phyloP scores from a whole-genome alignment of 2,329 filamentous ascomycete genomes.

The Cryphonectria japonica region DNA sequence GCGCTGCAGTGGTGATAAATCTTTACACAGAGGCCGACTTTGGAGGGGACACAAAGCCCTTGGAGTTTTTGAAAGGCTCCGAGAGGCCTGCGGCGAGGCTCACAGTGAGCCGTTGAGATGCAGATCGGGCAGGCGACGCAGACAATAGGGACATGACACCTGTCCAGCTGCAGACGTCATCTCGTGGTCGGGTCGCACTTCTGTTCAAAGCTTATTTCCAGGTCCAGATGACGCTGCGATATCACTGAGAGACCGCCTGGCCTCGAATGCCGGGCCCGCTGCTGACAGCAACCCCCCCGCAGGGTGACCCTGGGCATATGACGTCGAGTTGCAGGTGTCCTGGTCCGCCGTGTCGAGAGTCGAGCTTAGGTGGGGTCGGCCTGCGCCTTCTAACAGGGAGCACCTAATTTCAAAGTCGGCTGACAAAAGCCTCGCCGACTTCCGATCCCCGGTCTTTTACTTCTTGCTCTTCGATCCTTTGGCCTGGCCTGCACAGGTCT shows the following conservation, averaged over 20 bases:
- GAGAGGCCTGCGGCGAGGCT: constrained; percentile 2
- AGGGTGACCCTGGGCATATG: constrained; percentile 25
- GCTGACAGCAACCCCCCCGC: constrained; percentile 15
- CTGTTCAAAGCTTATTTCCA: constrained; percentile 1
- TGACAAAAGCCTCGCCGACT: constrained; percentile 2
- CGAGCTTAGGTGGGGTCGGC: not conserved
- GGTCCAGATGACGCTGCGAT: constrained; percentile 5
- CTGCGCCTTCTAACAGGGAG: not conserved
- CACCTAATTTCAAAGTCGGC: not conserved
- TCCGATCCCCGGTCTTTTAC: not conserved
- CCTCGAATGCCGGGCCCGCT: not conserved
- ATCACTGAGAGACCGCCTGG: constrained; percentile 8
- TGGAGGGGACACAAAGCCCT: not conserved
- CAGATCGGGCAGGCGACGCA: constrained; percentile 6
- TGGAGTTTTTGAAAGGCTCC: not conserved
- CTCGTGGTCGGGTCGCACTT: constrained; percentile 14
- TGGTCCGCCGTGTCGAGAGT: not conserved
- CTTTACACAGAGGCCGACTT: not conserved
- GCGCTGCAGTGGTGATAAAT: not conserved
- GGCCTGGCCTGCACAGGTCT: not conserved
- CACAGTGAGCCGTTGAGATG: constrained; percentile 4
- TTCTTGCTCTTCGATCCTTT: not conserved
- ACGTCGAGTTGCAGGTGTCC: constrained; percentile 28
- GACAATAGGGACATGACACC: constrained; percentile 26
- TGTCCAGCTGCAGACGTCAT: constrained; percentile 30